Evolutionary conservation across 108 stramenopile genomes (phyloP).

Genomic region (Fistulifera pelliculosa): DNA sequence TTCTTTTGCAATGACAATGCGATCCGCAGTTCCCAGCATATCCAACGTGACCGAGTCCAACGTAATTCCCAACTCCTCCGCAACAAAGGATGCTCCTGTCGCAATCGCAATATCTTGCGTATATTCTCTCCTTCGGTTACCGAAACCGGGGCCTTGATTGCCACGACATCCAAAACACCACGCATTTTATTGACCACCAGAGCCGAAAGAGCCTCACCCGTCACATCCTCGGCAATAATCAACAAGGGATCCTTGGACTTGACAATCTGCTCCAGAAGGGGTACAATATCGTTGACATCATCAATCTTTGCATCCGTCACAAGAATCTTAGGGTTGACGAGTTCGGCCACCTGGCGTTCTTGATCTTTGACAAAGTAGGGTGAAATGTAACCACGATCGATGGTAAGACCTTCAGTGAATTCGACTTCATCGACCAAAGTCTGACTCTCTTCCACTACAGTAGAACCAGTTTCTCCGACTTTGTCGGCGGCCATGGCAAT

Average conservation of each 20-base stretch:
- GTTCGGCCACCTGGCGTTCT: conserved; percentile 90
- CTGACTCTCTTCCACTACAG: conserved; percentile 93
- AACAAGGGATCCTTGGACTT: conserved; percentile 93
- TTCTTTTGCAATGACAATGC: conserved; percentile 90
- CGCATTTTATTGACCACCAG: conserved; percentile 99
- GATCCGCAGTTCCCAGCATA: conserved; percentile 92
- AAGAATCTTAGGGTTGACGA: conserved; percentile 69
- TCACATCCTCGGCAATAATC: conserved; percentile 94
- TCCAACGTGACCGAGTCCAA: conserved; percentile 88
- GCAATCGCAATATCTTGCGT: conserved; percentile 98
- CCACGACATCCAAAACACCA: conserved; percentile 93
- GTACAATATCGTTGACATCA: conserved; percentile 90
- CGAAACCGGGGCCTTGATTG: conserved; percentile 97
- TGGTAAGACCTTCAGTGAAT: conserved; percentile 96
- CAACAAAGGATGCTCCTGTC: conserved; percentile 92
- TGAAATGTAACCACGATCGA: conserved; percentile 95
- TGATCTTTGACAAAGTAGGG: conserved; percentile 97
- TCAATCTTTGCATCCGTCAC: conserved; percentile 96
- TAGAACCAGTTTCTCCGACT: conserved; percentile 93
- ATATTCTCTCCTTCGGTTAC: conserved; percentile 87
- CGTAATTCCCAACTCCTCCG: conserved; percentile 94
- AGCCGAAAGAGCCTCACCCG: conserved; percentile 93
- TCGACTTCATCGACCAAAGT: conserved; percentile 93
- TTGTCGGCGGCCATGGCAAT: conserved; percentile 93
- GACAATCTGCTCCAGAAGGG: conserved; percentile 90